A percentile compares a stretch with the other conserved stretches of the same genome.
Evolutionary conservation across 257 asterid species (phyloP).

Genomic region (Solanum chiquidenum): DNA sequence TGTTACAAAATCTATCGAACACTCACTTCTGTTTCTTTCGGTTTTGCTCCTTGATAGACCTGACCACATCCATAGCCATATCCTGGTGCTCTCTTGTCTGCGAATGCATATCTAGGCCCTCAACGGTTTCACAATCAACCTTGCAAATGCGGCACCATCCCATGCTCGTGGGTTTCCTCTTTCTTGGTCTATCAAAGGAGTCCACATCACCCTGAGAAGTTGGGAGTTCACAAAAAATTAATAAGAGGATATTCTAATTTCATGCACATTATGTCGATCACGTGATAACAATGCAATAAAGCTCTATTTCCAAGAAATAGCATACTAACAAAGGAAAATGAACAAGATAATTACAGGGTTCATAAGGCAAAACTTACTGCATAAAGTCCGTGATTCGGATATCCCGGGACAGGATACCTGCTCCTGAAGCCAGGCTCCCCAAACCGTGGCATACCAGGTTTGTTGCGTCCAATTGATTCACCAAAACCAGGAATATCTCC

Average conservation of each 20-base stretch:
- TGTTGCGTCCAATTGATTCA: slow-evolving; percentile 38
- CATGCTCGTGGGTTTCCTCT: slow-evolving; percentile 46
- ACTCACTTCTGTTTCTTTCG: slow-evolving; percentile 49
- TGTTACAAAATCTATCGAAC: background rate
- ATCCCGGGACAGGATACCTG: slow-evolving; percentile 44
- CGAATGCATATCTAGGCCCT: slow-evolving; percentile 74
- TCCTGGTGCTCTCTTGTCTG: slow-evolving; percentile 87
- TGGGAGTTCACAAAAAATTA: background rate
- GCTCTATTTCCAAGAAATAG: background rate
- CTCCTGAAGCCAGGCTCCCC: slow-evolving; percentile 63
- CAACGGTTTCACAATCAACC: slow-evolving; percentile 77
- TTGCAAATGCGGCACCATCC: slow-evolving; percentile 93
- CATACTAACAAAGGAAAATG: background rate
- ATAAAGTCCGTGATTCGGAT: slow-evolving; percentile 30
- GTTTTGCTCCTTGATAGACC: slow-evolving; percentile 58
- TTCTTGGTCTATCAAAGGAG: slow-evolving; percentile 51
- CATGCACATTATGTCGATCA: background rate
- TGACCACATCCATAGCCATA: slow-evolving; percentile 75
- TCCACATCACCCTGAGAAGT: slow-evolving; percentile 45
- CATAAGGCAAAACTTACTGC: slow-evolving; percentile 28
- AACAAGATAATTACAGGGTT: background rate
- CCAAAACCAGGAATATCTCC: slow-evolving; percentile 32
- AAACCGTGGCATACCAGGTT: slow-evolving; percentile 31
- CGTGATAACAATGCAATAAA: background rate
- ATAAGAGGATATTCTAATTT: background rate